Base-by-base conservation (phyloP, 1,284 basidiomycete species). In the Tilletia setariae region DNA sequence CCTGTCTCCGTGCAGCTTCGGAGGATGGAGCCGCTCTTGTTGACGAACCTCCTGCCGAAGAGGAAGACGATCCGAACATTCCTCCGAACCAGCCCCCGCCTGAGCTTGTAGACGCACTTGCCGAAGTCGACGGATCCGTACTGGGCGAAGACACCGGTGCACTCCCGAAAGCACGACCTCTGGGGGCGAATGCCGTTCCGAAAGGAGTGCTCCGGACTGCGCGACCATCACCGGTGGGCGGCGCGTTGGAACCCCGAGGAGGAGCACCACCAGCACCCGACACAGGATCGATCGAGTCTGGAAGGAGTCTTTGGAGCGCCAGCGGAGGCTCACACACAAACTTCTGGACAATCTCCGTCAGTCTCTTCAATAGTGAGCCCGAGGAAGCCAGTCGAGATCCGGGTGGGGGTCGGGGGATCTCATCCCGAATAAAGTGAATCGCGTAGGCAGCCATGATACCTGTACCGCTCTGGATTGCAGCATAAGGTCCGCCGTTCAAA, bases 401-500 rank as follows among this genome's bases (percentile, higher is more conserved):
- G 7, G 70, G 16, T 66, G 59, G 59, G 67, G 68, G 6, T 65
- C 73, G 11, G 68, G 73, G 56, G 32, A 69, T 59, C 59, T 70
- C 64, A 25, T 67, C 66, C 6, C 79, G 64, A 35, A 79, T 66
- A 69, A 74, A 81, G 68, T 80, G 93, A 2, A 87, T 81, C 30
- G 56, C 56, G 78, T 93, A 91, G 0, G 90, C 92, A 0, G 89
- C 86, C 47, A 91, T 85, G 23, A 90, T 86, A 1, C 92, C 92
- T 0, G 89, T 89, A 35, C 90, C 80, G 63, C 86, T 84, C 66
- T 85, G 79, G 1, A 88, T 86, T 2, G 88, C 90, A 2, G 86
- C 86, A 0, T 68, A 46, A 0, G 88, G 87, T 2, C 92, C 92
- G 13, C 84, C 88, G 70, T 86, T 86, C 74, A 93, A 79, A 47